Evolutionary conservation across 208 protist genomes (phyloP).

Genomic region (Acanthamoeba royreba): DNA sequence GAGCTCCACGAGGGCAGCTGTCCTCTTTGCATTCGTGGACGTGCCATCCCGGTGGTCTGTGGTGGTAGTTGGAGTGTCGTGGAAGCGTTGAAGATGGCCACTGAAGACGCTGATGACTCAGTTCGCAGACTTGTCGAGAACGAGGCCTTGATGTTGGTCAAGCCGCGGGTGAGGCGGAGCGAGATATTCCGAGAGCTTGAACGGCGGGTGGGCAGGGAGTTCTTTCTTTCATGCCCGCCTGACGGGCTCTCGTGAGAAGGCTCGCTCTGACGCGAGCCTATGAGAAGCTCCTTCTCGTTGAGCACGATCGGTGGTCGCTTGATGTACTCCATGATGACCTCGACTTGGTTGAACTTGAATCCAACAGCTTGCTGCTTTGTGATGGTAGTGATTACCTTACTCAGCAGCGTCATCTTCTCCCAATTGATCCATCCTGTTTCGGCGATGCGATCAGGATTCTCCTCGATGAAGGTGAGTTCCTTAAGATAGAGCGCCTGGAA

Average conservation of each 20-base stretch:
- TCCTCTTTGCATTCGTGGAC: too few species aligned
- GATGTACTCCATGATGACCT: neutral
- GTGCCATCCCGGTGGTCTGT: too few species aligned
- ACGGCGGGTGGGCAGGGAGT: too few species aligned
- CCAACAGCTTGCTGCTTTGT: neutral
- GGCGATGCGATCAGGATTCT: neutral
- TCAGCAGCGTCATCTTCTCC: constrained; percentile 25
- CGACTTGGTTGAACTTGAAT: neutral
- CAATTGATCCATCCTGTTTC: constrained; percentile 9
- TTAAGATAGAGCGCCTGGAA: constrained; percentile 21
- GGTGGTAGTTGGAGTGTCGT: too few species aligned
- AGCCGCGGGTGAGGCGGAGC: too few species aligned
- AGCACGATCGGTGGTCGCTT: neutral
- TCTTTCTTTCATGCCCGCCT: neutral
- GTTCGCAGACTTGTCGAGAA: too few species aligned
- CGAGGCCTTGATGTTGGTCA: too few species aligned
- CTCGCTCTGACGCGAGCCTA: neutral
- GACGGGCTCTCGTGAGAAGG: neutral
- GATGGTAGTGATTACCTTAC: neutral
- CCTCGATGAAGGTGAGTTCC: constrained; percentile 52
- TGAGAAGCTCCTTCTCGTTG: constrained; percentile 12
- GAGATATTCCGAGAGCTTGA: too few species aligned
- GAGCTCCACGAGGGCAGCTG: too few species aligned
- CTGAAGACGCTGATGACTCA: too few species aligned
- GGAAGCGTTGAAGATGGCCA: too few species aligned